A percentile compares a stretch with the other conserved stretches of the same genome.
phyloP scores from a whole-genome alignment of 257 asterid genomes.

The Craterostigma plantagineum region DNA sequence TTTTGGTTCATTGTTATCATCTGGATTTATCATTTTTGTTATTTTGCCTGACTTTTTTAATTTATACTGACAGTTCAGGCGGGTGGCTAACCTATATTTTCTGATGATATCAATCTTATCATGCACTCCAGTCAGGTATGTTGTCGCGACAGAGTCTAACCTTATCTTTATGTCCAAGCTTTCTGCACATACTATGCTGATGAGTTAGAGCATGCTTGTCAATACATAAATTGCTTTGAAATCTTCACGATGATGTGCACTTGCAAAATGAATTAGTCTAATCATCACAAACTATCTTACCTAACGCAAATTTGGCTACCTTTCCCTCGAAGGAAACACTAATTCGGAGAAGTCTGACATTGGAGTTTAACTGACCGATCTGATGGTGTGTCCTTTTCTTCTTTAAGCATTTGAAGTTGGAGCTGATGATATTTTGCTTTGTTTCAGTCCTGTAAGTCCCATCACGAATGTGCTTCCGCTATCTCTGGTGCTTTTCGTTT shows the following conservation, averaged over 20 bases:
- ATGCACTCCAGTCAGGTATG: constrained; percentile 96
- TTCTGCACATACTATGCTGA: no score
- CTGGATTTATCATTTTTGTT: no score
- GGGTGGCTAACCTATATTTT: constrained; percentile 99
- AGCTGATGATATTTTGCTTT: constrained; percentile 15
- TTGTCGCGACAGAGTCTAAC: constrained; percentile 4
- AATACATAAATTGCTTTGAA: no score
- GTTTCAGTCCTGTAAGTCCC: constrained; percentile 96
- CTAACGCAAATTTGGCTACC: no score
- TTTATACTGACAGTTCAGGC: constrained; percentile 88
- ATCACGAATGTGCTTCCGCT: constrained; percentile 93
- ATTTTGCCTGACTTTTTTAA: constrained; percentile 11
- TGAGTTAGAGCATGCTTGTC: no score
- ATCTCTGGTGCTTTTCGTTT: constrained; percentile 90
- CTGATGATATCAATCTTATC: constrained; percentile 97
- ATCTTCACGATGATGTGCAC: no score
- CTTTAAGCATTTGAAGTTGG: constrained; percentile 7
- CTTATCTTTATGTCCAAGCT: no score
- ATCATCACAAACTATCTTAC: no score
- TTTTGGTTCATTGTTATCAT: no score
- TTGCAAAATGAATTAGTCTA: no score
- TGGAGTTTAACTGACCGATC: constrained; percentile 3
- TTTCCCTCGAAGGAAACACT: no score
- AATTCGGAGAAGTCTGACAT: not conserved
- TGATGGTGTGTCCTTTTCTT: constrained; percentile 11